phyloP scores from a whole-genome alignment of 306 rosid species.

The Coriaria nepalensis region DNA sequence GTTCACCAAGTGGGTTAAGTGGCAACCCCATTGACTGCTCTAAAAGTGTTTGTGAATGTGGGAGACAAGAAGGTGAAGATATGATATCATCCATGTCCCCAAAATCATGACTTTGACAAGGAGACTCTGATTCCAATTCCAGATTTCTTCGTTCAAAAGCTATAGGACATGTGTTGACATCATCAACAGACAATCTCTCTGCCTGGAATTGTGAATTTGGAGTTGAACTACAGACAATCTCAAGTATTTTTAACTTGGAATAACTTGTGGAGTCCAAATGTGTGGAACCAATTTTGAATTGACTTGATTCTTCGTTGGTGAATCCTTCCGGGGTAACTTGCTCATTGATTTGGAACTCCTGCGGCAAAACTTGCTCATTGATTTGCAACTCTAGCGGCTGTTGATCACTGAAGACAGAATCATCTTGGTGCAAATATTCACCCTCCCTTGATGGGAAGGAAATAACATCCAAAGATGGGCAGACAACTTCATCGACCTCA shows the following conservation, averaged over 20 bases:
- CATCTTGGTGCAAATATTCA: conserved; percentile 22
- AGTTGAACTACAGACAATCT: conserved; percentile 18
- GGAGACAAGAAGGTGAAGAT: conserved; percentile 24
- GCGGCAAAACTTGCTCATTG: conserved; percentile 25
- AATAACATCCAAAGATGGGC: conserved; percentile 20
- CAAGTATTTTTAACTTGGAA: conserved; percentile 20
- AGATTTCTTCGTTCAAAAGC: conserved; percentile 20
- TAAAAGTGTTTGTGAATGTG: conserved; percentile 20
- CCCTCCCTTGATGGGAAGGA: conserved; percentile 24
- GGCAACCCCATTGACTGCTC: conserved; percentile 23
- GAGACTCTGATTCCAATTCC: conserved; percentile 21
- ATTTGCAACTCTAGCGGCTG: conserved; percentile 22
- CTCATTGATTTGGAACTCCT: conserved; percentile 24
- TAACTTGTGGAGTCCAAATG: conserved; percentile 22
- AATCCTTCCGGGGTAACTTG: conserved; percentile 26
- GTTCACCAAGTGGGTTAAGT: conserved; percentile 28
- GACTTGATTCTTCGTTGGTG: conserved; percentile 16
- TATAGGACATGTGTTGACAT: conserved; percentile 16
- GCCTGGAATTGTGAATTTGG: conserved; percentile 16
- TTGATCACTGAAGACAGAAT: conserved; percentile 17
- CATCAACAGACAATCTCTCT: conserved; percentile 20
- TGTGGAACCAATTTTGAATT: conserved; percentile 22
- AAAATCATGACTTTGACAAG: conserved; percentile 15
- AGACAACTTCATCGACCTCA: conserved; percentile 16
- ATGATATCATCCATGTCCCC: conserved; percentile 16